Evolutionary conservation across 495 filamentous ascomycete species (phyloP).

Genomic region (Penicillium argentinense): DNA sequence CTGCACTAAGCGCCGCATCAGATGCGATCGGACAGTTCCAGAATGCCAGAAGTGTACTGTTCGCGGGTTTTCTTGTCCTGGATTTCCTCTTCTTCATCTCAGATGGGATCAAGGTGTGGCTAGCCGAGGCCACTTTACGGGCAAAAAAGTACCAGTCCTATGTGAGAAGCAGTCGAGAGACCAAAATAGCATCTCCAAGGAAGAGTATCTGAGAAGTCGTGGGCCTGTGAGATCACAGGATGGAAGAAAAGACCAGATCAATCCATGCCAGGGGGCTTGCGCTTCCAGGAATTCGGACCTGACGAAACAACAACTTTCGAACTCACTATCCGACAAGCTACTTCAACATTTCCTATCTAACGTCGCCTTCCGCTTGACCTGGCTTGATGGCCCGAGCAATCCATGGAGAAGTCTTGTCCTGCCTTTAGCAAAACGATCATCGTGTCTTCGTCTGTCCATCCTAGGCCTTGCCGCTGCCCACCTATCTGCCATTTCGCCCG

Average conservation of each 20-base stretch:
- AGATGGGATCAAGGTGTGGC: constrained; percentile 16
- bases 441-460: constrained; percentile 15
- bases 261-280: not conserved
- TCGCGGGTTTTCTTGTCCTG: constrained; percentile 15
- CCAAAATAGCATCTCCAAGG: too few relatives aligned
- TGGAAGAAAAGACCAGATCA: not conserved
- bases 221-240: too few relatives aligned
- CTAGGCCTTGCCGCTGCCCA: constrained; percentile 20
- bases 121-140: constrained; percentile 10
- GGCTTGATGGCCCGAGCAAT: constrained; percentile 21
- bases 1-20: constrained; percentile 22
- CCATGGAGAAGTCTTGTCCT: constrained; percentile 19
- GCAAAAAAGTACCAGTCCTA: constrained; percentile 5
- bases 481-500: constrained; percentile 15
- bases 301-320: constrained; percentile 1
- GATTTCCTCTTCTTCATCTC: constrained; percentile 12
- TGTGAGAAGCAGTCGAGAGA: not conserved
- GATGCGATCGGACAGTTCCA: constrained; percentile 21
- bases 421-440: constrained; percentile 6
- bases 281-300: not conserved
- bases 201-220: too few relatives aligned
- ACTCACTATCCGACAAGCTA: constrained; percentile 9
- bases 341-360: constrained; percentile 14
- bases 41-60: constrained; percentile 19
- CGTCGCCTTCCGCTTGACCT: constrained; percentile 16